These are phyloP conservation scores for Termitomyces sp. DNA, from an alignment of 768 basidiomycete species.

Conservation along the genomic window DNA sequence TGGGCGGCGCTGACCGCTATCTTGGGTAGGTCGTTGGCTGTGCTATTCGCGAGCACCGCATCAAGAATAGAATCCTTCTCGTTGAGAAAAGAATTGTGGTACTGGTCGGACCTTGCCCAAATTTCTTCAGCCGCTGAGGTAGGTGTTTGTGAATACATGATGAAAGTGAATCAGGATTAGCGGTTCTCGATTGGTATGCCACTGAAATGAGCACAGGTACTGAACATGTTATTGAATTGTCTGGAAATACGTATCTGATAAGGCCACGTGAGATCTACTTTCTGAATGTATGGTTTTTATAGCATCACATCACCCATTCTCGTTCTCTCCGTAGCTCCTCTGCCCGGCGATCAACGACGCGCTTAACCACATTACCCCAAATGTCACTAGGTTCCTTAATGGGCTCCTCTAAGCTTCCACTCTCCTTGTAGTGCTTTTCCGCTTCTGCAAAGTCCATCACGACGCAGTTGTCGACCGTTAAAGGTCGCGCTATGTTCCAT, in stretches of 20 bases:
- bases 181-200: too few relatives aligned
- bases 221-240: not conserved
- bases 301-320: constrained; percentile 42
- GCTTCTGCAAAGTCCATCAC: constrained; percentile 78
- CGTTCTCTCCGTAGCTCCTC: constrained; percentile 53
- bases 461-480: constrained; percentile 79
- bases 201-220: not conserved
- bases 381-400: constrained; percentile 42
- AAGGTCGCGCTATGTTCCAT: constrained; percentile 67
- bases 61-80: constrained; percentile 37
- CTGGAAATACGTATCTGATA: not conserved
- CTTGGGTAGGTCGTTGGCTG: constrained; percentile 39
- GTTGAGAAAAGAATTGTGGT: constrained; percentile 53
- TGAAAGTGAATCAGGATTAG: not conserved
- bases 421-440: constrained; percentile 53
- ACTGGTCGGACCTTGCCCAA: constrained; percentile 49
- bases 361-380: constrained; percentile 65
- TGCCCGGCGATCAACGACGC: constrained; percentile 50
- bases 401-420: constrained; percentile 24
- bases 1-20: constrained; percentile 49
- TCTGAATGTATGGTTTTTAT: not conserved
- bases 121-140: constrained; percentile 20
- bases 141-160: not conserved
- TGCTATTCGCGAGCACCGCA: constrained; percentile 32
- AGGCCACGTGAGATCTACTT: not conserved